phyloP scores from a whole-genome alignment of 768 basidiomycete species.

The Amanita thiersii region DNA sequence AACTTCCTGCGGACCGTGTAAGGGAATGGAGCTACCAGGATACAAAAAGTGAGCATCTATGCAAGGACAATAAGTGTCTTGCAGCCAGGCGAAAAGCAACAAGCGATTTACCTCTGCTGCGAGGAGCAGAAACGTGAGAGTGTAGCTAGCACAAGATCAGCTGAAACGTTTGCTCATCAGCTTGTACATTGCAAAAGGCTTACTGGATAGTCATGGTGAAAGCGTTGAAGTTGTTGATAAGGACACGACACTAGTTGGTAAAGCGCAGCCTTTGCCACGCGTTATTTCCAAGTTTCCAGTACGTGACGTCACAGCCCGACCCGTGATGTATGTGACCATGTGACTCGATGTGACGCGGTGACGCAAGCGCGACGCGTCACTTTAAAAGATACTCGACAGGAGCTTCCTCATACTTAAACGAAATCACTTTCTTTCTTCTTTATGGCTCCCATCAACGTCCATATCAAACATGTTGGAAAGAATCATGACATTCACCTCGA shows the following conservation, averaged over 20 bases:
- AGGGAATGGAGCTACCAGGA: slow-evolving; percentile 82
- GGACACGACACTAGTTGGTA: neutral
- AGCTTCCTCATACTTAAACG: neutral
- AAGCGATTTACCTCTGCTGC: slow-evolving; percentile 50
- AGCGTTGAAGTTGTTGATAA: neutral
- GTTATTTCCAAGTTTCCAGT: neutral
- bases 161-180: slow-evolving; percentile 8
- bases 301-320: slow-evolving; percentile 12
- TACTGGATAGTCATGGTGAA: slow-evolving; percentile 41
- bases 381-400: slow-evolving; percentile 3
- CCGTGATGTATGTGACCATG: slow-evolving; percentile 8
- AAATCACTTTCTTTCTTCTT: neutral
- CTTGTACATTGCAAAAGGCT: slow-evolving; percentile 12
- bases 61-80: neutral
- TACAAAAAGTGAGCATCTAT: slow-evolving; percentile 76
- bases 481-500: slow-evolving; percentile 64
- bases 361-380: slow-evolving; percentile 18
- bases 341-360: slow-evolving; percentile 5
- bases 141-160: slow-evolving; percentile 44
- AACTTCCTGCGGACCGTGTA: slow-evolving; percentile 61
- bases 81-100: neutral
- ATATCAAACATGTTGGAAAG: slow-evolving; percentile 89
- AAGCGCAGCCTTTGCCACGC: neutral
- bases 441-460: slow-evolving; percentile 68
- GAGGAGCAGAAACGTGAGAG: slow-evolving; percentile 73